Base-by-base conservation (phyloP, 257 asterid genomes). In the Capsicum pubescens region DNA sequence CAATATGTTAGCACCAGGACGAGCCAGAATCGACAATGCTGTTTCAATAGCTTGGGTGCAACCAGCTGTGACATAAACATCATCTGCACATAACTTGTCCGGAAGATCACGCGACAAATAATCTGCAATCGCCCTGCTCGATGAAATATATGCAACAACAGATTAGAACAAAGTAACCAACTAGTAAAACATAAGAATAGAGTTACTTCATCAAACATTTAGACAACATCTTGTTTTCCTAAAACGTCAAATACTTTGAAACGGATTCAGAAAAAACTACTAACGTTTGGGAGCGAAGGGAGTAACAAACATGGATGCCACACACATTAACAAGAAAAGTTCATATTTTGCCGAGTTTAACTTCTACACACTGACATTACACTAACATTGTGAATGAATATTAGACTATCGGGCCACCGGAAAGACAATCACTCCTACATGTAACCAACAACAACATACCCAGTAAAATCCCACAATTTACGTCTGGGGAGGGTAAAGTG, bases 31-130 rank as follows among this genome's bases (percentile, higher is more conserved):
- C 4, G 98, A 90, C 15, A 94, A 55, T 36, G 94, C 87, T 80
- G 89, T 81, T 85, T 95, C 99, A 80, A 95, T 95, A 55, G 98
- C 98, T 87, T 93, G 99, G 32, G 99, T 94, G 59, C 99, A 95
- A 36, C 99, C 99, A 8, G 93, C 89, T 9, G 98, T 92, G 42
- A 95, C 87, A 80, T 91, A 95, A 60, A 95, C 97, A 85, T 93
- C 96, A 19, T 93, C 97, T 0, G 89, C 50, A 3, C 89, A 87
- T 79, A 95, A 82, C 76, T 87, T 60, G 86, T 90, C 86, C 0
- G 94, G 95, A 63, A 95, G 97, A 87, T 93, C 95, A 12, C 84
- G 80, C 3, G 99, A 95, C 80, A 95, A 81, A 83, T 94, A 93
- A 15, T 89, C 95, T 36, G 99, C 99, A 6, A 95, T 46, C 32